These are phyloP conservation scores for Scleroderma bovista DNA, from an alignment of 768 basidiomycete species.

Conservation along the genomic window DNA sequence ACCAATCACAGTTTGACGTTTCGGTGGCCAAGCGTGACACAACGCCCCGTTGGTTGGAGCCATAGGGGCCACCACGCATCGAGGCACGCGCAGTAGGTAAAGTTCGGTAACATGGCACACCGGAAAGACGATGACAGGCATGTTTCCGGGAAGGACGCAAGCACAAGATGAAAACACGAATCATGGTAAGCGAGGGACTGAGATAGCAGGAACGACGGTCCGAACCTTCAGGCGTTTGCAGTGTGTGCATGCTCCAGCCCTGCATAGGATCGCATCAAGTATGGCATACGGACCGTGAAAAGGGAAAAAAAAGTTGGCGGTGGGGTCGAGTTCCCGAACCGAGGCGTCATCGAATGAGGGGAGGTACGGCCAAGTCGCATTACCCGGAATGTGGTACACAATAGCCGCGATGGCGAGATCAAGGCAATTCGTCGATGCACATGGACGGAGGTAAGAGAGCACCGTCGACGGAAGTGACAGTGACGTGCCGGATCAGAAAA, in stretches of 20 bases:
- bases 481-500: too few relatives aligned
- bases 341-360: too few relatives aligned
- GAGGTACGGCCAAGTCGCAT: conserved; percentile 3
- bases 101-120: conserved; percentile 15
- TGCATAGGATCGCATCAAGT: conserved; percentile 24
- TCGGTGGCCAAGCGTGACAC: background rate
- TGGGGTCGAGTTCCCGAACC: conserved; percentile 11
- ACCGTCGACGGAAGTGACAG: too few relatives aligned
- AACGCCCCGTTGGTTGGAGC: background rate
- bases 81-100: conserved; percentile 5
- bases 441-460: too few relatives aligned
- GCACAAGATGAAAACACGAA: conserved; percentile 6
- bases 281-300: conserved; percentile 3
- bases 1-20: background rate
- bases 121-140: conserved; percentile 7
- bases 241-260: conserved; percentile 78
- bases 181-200: conserved; percentile 16
- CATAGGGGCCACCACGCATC: conserved; percentile 7
- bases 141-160: conserved; percentile 6
- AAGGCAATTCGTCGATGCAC: too few relatives aligned
- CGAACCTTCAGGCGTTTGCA: conserved; percentile 86
- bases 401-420: background rate
- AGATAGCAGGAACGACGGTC: conserved; percentile 3
- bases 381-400: background rate
- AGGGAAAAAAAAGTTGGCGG: conserved; percentile 5